phyloP scores from a whole-genome alignment of 1,284 basidiomycete species.

The Cryptococcus sp. region DNA sequence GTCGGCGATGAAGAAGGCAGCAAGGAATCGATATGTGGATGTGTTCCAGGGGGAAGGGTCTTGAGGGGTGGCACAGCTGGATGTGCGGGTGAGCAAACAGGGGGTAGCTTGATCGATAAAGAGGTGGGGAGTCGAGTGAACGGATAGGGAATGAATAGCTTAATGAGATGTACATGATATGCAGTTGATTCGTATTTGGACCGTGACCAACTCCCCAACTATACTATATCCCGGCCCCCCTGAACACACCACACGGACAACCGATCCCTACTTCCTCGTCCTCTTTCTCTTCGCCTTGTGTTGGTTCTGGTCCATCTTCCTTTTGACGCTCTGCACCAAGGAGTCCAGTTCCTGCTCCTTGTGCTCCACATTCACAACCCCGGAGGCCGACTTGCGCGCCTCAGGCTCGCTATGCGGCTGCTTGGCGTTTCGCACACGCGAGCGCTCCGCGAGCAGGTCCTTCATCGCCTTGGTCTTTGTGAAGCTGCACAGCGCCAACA shows the following conservation, averaged over 20 bases:
- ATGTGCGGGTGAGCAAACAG: conserved; percentile 1
- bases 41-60: conserved; percentile 33
- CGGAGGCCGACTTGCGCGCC: conserved; percentile 7
- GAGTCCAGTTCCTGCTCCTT: conserved; percentile 57
- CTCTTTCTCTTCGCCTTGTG: conserved; percentile 24
- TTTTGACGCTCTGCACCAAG: conserved; percentile 80
- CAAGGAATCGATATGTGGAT: conserved; percentile 73
- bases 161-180: no score
- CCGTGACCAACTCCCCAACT: no score
- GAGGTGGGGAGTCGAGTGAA: neutral
- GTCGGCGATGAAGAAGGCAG: conserved; percentile 59
- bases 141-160: no score
- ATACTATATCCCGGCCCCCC: no score
- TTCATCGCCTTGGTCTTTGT: conserved; percentile 86
- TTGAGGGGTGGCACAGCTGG: conserved; percentile 1
- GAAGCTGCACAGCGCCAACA: conserved; percentile 57
- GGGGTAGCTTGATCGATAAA: neutral
- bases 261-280: conserved; percentile 8
- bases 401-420: conserved; percentile 28
- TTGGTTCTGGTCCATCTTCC: conserved; percentile 54
- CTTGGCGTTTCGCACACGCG: conserved; percentile 55
- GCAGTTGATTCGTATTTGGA: no score
- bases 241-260: no score
- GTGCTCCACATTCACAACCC: conserved; percentile 10
- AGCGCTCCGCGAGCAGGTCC: conserved; percentile 63